A percentile compares a stretch with the other conserved stretches of the same genome.
Evolutionary conservation across 768 basidiomycete species (phyloP).

Genomic region (Asterophora parasitica): DNA sequence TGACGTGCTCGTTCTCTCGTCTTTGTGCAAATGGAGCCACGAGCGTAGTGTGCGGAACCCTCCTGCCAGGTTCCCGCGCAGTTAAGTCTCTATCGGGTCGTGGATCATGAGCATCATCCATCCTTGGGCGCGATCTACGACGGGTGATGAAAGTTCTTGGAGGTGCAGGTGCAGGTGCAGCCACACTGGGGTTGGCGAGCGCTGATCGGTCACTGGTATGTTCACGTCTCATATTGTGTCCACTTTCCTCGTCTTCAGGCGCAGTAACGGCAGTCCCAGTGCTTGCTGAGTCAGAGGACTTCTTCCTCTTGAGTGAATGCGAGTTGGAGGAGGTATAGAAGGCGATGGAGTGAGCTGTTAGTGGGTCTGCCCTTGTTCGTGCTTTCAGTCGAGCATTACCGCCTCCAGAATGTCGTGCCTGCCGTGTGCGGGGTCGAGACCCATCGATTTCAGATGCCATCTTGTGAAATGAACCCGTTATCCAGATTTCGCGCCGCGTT

Average conservation of each 20-base stretch:
- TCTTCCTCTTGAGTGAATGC: slow-evolving; percentile 22
- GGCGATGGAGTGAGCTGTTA: background rate
- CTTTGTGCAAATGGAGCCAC: background rate
- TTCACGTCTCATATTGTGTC: slow-evolving; percentile 1
- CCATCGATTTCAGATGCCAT: background rate
- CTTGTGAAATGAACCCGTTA: too few relatives aligned
- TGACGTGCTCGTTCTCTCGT: slow-evolving; percentile 4
- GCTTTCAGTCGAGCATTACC: background rate
- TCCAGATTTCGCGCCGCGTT: background rate
- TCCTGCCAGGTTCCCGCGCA: slow-evolving; percentile 1
- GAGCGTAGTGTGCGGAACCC: background rate
- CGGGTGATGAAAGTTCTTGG: background rate
- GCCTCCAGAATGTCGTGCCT: background rate
- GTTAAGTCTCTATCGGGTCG: slow-evolving; percentile 1
- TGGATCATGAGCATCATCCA: slow-evolving; percentile 1
- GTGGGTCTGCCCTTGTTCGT: background rate
- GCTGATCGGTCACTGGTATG: background rate
- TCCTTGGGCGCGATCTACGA: slow-evolving; percentile 9
- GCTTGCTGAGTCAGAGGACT: slow-evolving; percentile 15
- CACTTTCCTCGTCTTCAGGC: slow-evolving; percentile 12
- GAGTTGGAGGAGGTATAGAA: background rate
- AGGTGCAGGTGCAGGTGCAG: background rate
- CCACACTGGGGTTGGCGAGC: background rate
- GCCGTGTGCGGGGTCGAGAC: background rate
- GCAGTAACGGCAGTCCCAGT: slow-evolving; percentile 11